These are phyloP conservation scores for Fusarium keratoplasticum DNA, from an alignment of 2,329 filamentous ascomycete species.

Conservation along the genomic window DNA sequence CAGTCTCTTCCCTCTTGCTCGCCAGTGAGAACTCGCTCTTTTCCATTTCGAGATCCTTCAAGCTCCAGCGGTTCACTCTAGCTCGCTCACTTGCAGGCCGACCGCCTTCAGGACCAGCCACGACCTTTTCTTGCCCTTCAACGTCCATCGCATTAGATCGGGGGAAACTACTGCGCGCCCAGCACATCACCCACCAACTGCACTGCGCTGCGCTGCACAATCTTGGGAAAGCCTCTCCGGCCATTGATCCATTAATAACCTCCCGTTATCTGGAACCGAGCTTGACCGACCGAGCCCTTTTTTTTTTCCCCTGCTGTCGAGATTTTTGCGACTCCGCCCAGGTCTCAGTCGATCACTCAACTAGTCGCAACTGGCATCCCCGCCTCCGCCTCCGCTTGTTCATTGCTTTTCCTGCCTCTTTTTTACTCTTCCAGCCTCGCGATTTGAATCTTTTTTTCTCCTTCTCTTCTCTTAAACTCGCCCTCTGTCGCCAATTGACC, in stretches of 20 bases:
- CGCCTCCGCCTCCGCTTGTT: conserved; percentile 29
- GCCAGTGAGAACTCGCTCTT: conserved; percentile 35
- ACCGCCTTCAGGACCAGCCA: conserved; percentile 9
- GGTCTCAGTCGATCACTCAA: conserved; percentile 35
- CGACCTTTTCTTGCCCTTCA: conserved; percentile 18
- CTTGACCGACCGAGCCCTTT: conserved; percentile 22
- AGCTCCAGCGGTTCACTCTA: conserved; percentile 26
- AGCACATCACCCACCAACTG: conserved; percentile 31
- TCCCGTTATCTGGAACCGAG: conserved; percentile 14
- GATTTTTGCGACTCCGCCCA: conserved; percentile 31
- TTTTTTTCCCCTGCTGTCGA: neutral
- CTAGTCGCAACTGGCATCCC: conserved; percentile 20
- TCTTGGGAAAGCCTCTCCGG: conserved; percentile 27
- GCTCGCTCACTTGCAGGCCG: conserved; percentile 15
- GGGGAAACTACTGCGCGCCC: conserved; percentile 17
- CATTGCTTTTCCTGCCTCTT: conserved; percentile 21
- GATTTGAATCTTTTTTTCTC: conserved; percentile 18
- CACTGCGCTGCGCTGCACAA: conserved; percentile 6
- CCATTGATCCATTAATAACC: conserved; percentile 32
- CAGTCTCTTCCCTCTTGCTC: conserved; percentile 21
- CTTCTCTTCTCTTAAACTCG: conserved; percentile 15
- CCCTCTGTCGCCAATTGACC: conserved; percentile 10
- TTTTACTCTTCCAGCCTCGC: conserved; percentile 21
- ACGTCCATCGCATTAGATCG: conserved; percentile 5
- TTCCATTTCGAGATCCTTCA: conserved; percentile 28